phyloP scores from a whole-genome alignment of 169 alveolate genomes.

The Cryptosporidium tyzzeri region DNA sequence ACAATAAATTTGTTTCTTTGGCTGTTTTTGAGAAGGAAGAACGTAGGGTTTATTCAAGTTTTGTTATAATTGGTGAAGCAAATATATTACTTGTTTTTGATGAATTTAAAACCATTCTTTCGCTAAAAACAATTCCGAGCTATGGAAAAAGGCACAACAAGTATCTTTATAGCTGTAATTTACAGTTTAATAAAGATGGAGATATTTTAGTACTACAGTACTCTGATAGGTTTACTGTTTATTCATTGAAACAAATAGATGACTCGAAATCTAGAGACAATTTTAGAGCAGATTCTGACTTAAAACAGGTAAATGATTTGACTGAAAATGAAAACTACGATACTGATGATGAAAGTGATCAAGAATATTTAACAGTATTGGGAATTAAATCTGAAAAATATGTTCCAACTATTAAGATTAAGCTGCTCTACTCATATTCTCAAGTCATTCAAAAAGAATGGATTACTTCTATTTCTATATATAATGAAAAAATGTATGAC shows the following conservation, averaged over 20 bases:
- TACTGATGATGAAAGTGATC: not conserved
- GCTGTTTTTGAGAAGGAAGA: not conserved
- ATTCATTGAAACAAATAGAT: not conserved
- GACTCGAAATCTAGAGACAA: not conserved
- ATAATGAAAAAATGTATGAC: not conserved
- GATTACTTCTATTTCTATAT: conserved; percentile 44
- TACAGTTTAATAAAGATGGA: conserved; percentile 20
- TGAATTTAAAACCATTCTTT: not conserved
- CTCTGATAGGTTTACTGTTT: conserved; percentile 52
- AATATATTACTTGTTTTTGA: conserved; percentile 12
- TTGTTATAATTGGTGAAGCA: not conserved
- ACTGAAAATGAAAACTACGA: not conserved
- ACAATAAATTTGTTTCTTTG: not conserved
- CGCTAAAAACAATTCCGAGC: conserved; percentile 5
- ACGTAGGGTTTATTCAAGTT: not conserved
- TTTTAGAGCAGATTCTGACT: not conserved
- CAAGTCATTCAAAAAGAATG: conserved; percentile 73
- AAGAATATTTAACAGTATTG: not conserved
- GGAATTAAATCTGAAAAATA: not conserved
- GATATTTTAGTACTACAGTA: conserved; percentile 43
- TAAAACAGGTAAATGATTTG: not conserved
- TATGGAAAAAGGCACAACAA: conserved; percentile 37
- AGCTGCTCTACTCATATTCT: conserved; percentile 25
- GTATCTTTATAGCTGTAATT: conserved; percentile 17
- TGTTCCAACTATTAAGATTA: not conserved